Evolutionary conservation across 306 rosid genomes (phyloP), one percentile per base, ranked within the genome.

Genomic region (Urtica urens): DNA sequence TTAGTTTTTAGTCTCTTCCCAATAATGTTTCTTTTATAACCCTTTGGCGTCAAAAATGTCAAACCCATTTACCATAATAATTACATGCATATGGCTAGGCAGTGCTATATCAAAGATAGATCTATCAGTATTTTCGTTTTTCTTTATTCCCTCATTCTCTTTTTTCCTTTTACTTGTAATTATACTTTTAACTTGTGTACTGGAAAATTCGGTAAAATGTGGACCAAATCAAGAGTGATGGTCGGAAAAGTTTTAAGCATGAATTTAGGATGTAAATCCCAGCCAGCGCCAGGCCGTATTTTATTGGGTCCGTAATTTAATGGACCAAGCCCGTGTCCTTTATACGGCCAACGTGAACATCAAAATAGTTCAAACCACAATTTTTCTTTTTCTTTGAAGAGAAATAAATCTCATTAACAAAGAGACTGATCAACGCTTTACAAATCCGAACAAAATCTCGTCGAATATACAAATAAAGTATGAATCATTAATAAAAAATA

Each of bases 21-120:
- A 19, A 33, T 33, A 22, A 46, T 28, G 19, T 43, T 57, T 24
- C 16, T 43, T 22, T 30, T 40, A 35, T 23, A 46, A 10, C n/a
- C n/a, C n/a, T n/a, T 21, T 23, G 9, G 44, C 18, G 8, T 15
- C 10, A 49, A 27, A 42, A 55, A 26, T 43, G 74, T 69, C 75
- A 57, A 57, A 52, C 65, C 19, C 27, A n/a, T 39, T 51, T 30
- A 51, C 55, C 45, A n/a, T n/a, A n/a, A 57, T 63, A 48, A 57
- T 69, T 57, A 51, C 58, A 18, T 31, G 17, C 61, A 28, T n/a
- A 41, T 6, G 61, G 42, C 12, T 38, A 6, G 22, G 35, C 6
- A 39, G 3, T 38, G 20, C 44, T n/a, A 38, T 12, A 38, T 23
- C 53, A 48, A 27, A 10, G 26, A 7, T 5, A 42, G 12, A 6